Percentiles rank a stretch among this genome's conserved stretches.
phyloP scores from a whole-genome alignment of 2,329 filamentous ascomycete species.

The Coniochaeta prunicola region DNA sequence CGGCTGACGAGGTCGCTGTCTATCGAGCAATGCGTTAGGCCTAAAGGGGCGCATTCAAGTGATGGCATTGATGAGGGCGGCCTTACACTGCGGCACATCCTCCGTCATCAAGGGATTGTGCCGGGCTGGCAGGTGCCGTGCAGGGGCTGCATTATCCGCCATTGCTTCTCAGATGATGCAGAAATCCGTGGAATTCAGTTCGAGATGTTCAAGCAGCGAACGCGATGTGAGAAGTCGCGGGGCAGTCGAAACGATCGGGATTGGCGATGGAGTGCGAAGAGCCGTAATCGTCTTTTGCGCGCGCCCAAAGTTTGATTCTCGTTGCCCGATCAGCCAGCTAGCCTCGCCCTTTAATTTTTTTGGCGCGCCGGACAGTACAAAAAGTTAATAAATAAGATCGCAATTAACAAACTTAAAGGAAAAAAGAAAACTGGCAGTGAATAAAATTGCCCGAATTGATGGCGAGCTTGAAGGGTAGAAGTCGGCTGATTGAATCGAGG shows the following conservation, averaged over 20 bases:
- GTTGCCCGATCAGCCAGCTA: slow-evolving; percentile 1
- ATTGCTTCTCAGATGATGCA: slow-evolving; percentile 20
- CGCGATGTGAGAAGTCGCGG: background rate
- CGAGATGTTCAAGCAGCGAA: background rate
- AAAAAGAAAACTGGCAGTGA: background rate
- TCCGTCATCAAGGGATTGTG: slow-evolving; percentile 62
- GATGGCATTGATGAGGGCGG: background rate
- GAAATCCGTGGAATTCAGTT: background rate
- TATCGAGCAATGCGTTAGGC: slow-evolving; percentile 23
- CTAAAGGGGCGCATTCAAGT: background rate
- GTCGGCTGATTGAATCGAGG: background rate
- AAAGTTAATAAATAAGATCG: background rate
- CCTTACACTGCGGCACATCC: slow-evolving; percentile 55
- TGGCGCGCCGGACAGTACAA: background rate
- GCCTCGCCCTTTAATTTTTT: background rate
- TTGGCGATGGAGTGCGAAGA: background rate
- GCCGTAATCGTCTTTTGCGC: background rate
- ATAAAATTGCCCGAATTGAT: background rate
- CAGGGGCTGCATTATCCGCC: slow-evolving; percentile 16
- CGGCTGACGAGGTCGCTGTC: slow-evolving; percentile 71
- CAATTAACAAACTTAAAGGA: background rate
- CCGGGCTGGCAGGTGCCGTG: slow-evolving; percentile 48
- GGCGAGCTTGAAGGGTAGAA: background rate
- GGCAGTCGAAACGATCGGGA: background rate
- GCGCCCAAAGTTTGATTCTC: background rate